Percentiles rank a stretch among this genome's conserved stretches.
These are phyloP conservation scores for Scutellaria baicalensis DNA, from an alignment of 257 asterid species.

Conservation along the genomic window DNA sequence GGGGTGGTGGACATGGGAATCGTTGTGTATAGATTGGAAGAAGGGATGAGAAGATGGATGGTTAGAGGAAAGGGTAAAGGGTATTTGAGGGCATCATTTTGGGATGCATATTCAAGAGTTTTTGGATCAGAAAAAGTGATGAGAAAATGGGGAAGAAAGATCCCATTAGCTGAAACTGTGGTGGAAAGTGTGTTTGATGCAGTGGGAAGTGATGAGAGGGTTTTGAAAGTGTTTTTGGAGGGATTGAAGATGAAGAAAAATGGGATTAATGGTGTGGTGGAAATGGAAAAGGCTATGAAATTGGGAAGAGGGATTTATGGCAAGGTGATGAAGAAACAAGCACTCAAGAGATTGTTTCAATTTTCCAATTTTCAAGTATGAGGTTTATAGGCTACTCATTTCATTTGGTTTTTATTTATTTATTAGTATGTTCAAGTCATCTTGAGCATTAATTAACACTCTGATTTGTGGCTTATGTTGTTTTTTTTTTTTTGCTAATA, in stretches of 20 bases:
- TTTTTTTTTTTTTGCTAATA: not conserved
- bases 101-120: constrained; percentile 58
- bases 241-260: constrained; percentile 36
- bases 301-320: constrained; percentile 86
- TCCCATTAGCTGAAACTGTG: constrained; percentile 41
- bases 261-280: constrained; percentile 49
- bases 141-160: constrained; percentile 71
- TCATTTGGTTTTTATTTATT: not conserved
- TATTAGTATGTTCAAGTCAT: constrained; percentile 15
- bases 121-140: constrained; percentile 49
- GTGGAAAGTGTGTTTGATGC: constrained; percentile 66
- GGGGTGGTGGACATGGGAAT: constrained; percentile 58
- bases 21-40: constrained; percentile 65
- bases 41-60: constrained; percentile 60
- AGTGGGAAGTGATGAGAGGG: constrained; percentile 71
- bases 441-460: constrained; percentile 17
- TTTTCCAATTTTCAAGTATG: constrained; percentile 22
- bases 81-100: constrained; percentile 66
- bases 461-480: not conserved
- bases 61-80: constrained; percentile 77
- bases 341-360: constrained; percentile 49
- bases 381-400: not conserved
- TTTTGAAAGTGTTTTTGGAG: constrained; percentile 39
- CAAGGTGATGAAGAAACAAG: constrained; percentile 73
- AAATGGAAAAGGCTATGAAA: constrained; percentile 63